Base-by-base conservation (phyloP, 192 early-diverging fungal species). In the Backusella liffmaniae region DNA sequence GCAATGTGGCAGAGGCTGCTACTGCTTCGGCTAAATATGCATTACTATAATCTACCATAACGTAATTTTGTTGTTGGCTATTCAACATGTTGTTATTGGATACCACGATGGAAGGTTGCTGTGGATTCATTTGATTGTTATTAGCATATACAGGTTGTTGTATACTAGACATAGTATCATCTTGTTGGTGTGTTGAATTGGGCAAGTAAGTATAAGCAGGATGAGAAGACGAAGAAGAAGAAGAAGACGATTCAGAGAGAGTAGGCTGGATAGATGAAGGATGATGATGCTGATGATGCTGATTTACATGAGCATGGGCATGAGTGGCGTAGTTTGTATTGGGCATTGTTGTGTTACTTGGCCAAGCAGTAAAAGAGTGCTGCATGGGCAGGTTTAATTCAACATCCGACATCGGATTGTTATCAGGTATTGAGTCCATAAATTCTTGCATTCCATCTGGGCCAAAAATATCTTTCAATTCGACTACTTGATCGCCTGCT, bases 401-500 rank as follows among this genome's bases (percentile, higher is more conserved):
- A 23, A 77, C 34, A 62, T 62, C 56, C 56, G 56, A 62, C 56
- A 62, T 62, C 67, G 67, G 67, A 69, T 41, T 37, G 34, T 80
- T 69, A 9, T 66, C 71, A 30, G 79, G 79, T 32, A 72, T 75
- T 37, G 76, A 39, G 36, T 75, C 68, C 59, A 80, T 23, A 9
- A 77, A 72, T 29, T 68, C 74, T 32, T 80, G 79, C 68, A 80
- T 76, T 49, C 66, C 74, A 12, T 51, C 71, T 6, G 74, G 32
- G 3, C 66, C 72, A 73, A 80, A 77, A 13, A 44, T 78, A 29
- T 78, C 74, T 39, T 83, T 73, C 51, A 86, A 66, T 51, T 77
- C 68, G 32, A 84, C 70, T 13, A 84, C 80, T 49, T 82, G 79
- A 66, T 79, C 72, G 29, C 71, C 73, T 32, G 78, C 77, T 78